Base-by-base conservation (phyloP, 257 asterid species). In the Nemophila menziesii region DNA sequence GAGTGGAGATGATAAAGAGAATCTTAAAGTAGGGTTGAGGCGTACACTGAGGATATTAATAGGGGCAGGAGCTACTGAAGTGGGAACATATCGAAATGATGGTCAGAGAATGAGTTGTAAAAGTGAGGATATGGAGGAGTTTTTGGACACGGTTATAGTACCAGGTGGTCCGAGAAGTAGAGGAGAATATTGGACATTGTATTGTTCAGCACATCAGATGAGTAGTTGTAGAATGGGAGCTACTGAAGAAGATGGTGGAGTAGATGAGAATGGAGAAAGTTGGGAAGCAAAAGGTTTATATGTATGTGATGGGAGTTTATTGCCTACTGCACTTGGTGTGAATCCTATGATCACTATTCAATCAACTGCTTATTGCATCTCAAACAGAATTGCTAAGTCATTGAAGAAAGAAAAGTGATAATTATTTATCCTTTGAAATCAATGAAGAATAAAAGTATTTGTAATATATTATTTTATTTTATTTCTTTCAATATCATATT, bases 201-300 rank as follows among this genome's bases (percentile, higher is more conserved):
- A 78, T 49, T 67, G 74, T 39, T 83, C 98, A 0, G 95, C 95
- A 0, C 97, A 87, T 66, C 97, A 87, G 65, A 76, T 87, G 86
- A 79, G 97, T 17, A 83, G 93, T 53, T 87, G 97, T 56, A 57
- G 78, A 23, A 80, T 83, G 82, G 97, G 93, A 3, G 47, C 45
- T 0, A 55, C 43, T 12, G 82, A 72, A 57, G 86, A 71, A 38
- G 80, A 78, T 0, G 95, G 93, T 0, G 97, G 79, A 2, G 93
- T 83, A 1, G 92, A 89, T 48, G 75, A 67, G 41, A 66, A 76
- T 16, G 95, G 97, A 22, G 95, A 89, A 34, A 62, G 86, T 37
- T 89, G 97, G 97, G 97, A 83, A 45, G 93, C 86, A 3, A 57
- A 78, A 65, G 92, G 92, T 0, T 60, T 87, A 29, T 83, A 64